These are phyloP conservation scores for Begonia peltatifolia DNA, from an alignment of 306 rosid genomes.

Conservation along the genomic window DNA sequence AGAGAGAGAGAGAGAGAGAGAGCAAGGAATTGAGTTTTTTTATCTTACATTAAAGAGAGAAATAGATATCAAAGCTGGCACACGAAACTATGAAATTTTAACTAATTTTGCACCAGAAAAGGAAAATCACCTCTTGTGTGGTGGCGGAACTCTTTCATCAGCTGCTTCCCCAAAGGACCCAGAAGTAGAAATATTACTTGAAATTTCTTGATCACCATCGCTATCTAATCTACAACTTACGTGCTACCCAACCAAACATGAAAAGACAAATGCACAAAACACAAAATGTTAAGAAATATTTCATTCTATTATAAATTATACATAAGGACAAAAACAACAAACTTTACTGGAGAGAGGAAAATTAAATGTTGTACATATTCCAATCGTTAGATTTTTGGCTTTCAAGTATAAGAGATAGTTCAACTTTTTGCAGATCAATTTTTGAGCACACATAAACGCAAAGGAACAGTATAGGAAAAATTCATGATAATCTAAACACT, in stretches of 20 bases:
- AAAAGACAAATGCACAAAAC: neutral
- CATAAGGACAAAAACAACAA: neutral
- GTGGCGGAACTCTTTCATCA: conserved; percentile 19
- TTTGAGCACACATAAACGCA: no score
- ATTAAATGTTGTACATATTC: no score
- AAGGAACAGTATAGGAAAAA: no score
- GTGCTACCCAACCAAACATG: conserved; percentile 16
- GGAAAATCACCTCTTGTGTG: conserved; percentile 28
- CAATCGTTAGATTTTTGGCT: no score
- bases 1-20: neutral
- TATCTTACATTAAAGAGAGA: neutral
- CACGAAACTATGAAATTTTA: no score
- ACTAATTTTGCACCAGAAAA: neutral
- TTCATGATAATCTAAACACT: no score
- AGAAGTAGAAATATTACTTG: conserved; percentile 17
- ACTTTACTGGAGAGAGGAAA: neutral
- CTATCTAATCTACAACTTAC: conserved; percentile 21
- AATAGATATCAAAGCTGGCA: conserved; percentile 8
- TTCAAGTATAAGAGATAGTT: no score
- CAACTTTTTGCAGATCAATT: no score
- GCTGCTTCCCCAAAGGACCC: conserved; percentile 19
- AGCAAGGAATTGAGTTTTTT: no score
- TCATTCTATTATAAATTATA: neutral
- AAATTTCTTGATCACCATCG: conserved; percentile 20
- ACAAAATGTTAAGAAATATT: neutral